Conservation (phyloP, 177 flowering plant genomes). For the Vitis hybrid region DNA sequence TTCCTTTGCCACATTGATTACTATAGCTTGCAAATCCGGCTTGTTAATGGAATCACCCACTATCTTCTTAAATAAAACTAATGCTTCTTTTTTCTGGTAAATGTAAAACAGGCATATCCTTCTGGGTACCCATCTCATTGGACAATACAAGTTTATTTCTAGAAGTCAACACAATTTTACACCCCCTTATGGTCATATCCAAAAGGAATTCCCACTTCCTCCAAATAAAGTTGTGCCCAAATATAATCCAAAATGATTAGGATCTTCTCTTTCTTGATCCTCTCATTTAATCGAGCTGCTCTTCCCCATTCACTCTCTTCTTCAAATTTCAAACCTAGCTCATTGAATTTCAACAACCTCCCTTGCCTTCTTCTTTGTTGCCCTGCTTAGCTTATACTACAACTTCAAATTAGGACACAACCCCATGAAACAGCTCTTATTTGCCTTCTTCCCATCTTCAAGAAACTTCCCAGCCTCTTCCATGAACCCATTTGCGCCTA, state of each 20-base stretch:
- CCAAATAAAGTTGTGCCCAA: conserved; percentile 14
- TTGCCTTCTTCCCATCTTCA: neutral
- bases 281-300: neutral
- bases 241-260: conserved; percentile 5
- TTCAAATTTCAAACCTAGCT: neutral
- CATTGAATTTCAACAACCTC: neutral
- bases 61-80: conserved; percentile 23
- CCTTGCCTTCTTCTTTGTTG: neutral
- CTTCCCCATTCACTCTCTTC: neutral
- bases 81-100: conserved; percentile 24
- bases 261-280: neutral
- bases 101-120: conserved; percentile 1
- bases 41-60: conserved; percentile 14
- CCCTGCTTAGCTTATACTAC: neutral
- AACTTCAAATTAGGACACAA: neutral
- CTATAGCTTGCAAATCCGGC: neutral
- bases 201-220: conserved; percentile 20
- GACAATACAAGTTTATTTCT: conserved; percentile 12
- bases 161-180: conserved; percentile 23
- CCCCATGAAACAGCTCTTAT: neutral
- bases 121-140: conserved; percentile 1
- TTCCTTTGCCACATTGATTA: conserved; percentile 20
- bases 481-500: neutral
- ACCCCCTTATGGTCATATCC: neutral
- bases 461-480: neutral